phyloP scores from a whole-genome alignment of 2,329 filamentous ascomycete species.

The Colletotrichum graminicola region DNA sequence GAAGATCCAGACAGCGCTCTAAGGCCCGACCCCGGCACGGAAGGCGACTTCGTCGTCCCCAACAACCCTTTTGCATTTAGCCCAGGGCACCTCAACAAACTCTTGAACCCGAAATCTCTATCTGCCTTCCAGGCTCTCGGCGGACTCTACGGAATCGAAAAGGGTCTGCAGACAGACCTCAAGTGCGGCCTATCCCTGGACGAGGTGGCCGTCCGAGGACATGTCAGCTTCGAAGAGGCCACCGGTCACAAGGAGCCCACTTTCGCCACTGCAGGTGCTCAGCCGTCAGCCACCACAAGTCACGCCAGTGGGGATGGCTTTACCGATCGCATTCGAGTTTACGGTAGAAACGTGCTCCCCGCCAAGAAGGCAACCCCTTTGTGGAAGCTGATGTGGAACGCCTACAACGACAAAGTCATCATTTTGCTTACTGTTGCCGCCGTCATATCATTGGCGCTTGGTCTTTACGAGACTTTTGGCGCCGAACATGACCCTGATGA shows the following conservation, averaged over 20 bases:
- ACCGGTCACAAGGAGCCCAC: slow-evolving; percentile 50
- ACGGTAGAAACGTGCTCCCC: slow-evolving; percentile 71
- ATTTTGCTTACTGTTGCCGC: slow-evolving; percentile 76
- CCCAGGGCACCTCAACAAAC: slow-evolving; percentile 79
- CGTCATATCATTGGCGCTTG: slow-evolving; percentile 73
- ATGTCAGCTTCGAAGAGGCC: slow-evolving; percentile 76
- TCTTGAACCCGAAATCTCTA: slow-evolving; percentile 81
- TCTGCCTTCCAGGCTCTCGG: slow-evolving; percentile 78
- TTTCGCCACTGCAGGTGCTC: slow-evolving; percentile 14
- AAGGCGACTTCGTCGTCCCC: slow-evolving; percentile 76
- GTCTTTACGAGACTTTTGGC: slow-evolving; percentile 75
- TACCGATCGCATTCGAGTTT: slow-evolving; percentile 68
- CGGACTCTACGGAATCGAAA: slow-evolving; percentile 76
- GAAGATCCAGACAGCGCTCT: slow-evolving; percentile 64
- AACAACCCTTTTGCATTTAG: slow-evolving; percentile 83
- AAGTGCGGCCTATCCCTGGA: slow-evolving; percentile 76
- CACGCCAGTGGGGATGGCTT: slow-evolving; percentile 44
- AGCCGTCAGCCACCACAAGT: slow-evolving; percentile 24
- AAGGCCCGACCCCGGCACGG: slow-evolving; percentile 76
- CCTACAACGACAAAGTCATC: slow-evolving; percentile 77
- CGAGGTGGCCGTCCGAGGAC: slow-evolving; percentile 72
- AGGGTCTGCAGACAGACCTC: slow-evolving; percentile 74
- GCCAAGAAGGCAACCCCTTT: slow-evolving; percentile 73
- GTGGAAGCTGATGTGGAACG: slow-evolving; percentile 72
- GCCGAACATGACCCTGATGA: slow-evolving; percentile 56